A percentile compares a stretch with the other conserved stretches of the same genome.
These are phyloP conservation scores for Pestalotiopsis sp. DNA, from an alignment of 2,329 filamentous ascomycete species.

Conservation along the genomic window DNA sequence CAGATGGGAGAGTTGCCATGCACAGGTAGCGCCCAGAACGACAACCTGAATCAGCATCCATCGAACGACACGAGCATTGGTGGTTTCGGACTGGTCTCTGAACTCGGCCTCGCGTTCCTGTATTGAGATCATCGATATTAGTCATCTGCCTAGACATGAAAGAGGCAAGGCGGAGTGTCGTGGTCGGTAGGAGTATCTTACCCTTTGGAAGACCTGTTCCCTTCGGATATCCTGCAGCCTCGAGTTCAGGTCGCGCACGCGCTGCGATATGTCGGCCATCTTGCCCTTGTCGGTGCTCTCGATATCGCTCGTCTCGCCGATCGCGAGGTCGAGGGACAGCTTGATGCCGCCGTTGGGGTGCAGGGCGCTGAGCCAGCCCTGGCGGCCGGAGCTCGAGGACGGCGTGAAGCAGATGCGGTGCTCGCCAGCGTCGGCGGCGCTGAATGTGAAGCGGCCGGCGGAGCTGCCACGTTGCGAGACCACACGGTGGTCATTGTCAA, in stretches of 20 bases:
- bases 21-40: conserved; percentile 84
- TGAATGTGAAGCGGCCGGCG: conserved; percentile 91
- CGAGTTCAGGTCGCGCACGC: conserved; percentile 86
- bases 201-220: conserved; percentile 96
- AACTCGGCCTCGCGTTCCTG: conserved; percentile 98
- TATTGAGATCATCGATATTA: background rate
- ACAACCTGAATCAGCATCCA: conserved; percentile 92
- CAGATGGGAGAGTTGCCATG: conserved; percentile 95
- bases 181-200: conserved; percentile 43
- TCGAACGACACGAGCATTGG: conserved; percentile 87
- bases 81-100: conserved; percentile 93
- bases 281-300: conserved; percentile 93
- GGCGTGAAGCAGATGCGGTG: conserved; percentile 95
- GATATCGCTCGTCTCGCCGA: conserved; percentile 92
- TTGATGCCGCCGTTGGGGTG: conserved; percentile 76
- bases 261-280: conserved; percentile 84
- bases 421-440: conserved; percentile 89
- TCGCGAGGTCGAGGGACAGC: conserved; percentile 85
- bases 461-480: conserved; percentile 80
- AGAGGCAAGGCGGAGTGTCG: conserved; percentile 7
- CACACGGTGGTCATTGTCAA: conserved; percentile 97
- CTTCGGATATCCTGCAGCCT: conserved; percentile 85
- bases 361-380: conserved; percentile 71
- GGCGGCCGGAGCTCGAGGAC: conserved; percentile 68
- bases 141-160: background rate